phyloP scores from a whole-genome alignment of 148 eudicot genomes.

The Rhododendron simsii region DNA sequence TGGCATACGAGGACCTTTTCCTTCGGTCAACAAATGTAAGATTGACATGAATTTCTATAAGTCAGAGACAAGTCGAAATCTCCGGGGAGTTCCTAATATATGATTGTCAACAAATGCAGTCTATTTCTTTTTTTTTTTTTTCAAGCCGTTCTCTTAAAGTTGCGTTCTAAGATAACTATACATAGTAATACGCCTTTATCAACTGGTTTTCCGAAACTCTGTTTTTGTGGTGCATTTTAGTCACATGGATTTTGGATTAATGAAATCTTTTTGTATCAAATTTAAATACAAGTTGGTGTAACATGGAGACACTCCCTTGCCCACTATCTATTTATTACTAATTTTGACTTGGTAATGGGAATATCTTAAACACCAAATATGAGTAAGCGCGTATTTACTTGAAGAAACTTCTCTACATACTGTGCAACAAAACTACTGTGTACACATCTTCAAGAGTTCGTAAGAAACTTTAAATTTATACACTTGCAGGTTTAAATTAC shows the following conservation, averaged over 20 bases:
- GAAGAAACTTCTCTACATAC: background rate
- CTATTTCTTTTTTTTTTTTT: background rate
- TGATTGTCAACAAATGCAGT: background rate
- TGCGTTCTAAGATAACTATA: background rate
- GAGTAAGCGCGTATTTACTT: background rate
- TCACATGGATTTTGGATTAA: background rate
- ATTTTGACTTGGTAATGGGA: background rate
- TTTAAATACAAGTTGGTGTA: background rate
- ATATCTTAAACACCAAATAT: background rate
- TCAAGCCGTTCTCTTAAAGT: background rate
- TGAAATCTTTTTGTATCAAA: background rate
- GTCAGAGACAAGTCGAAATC: background rate
- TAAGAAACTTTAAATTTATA: background rate
- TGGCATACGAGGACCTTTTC: slow-evolving; percentile 70
- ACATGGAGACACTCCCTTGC: background rate
- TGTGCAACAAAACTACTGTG: background rate
- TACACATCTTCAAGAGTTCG: background rate
- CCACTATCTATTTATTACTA: background rate
- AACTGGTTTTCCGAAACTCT: background rate
- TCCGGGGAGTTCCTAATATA: background rate
- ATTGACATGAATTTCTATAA: slow-evolving; percentile 18
- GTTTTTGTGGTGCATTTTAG: background rate
- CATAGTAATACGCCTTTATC: background rate
- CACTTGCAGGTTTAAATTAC: background rate
- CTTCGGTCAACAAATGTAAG: slow-evolving; percentile 58